Conservation (phyloP, 2,329 filamentous ascomycete species). For the Nothomitra cinnamomea region DNA sequence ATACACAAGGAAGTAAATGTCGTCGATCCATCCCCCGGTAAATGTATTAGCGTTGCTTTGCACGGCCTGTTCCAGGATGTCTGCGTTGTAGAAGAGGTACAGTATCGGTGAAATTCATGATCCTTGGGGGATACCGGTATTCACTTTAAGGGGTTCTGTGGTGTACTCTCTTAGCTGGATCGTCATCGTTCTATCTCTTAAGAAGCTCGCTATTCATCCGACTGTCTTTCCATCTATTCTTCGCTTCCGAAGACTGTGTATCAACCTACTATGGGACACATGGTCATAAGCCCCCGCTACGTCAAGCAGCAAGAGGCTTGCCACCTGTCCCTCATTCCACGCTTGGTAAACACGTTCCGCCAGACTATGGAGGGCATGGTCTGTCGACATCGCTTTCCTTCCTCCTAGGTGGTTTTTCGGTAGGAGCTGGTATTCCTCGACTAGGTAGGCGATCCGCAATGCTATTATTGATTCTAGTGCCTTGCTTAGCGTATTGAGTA, state of each 20-base stretch:
- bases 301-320: not conserved
- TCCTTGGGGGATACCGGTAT: constrained; percentile 13
- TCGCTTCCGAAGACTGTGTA: not conserved
- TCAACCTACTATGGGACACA: not conserved
- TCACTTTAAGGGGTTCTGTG: constrained; percentile 1
- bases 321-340: not conserved
- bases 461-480: constrained; percentile 12
- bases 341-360: not conserved
- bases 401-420: not conserved
- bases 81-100: constrained; percentile 16
- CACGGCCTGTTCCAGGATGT: not conserved
- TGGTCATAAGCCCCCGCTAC: not conserved
- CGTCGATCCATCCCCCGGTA: not conserved
- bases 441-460: not conserved
- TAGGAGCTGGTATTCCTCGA: not conserved
- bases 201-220: too few relatives aligned
- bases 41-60: not conserved
- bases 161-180: constrained; percentile 9
- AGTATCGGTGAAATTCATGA: constrained; percentile 15
- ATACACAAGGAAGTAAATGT: too few relatives aligned
- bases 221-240: constrained; percentile 10
- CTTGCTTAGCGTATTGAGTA: constrained; percentile 8
- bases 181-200: constrained; percentile 8
- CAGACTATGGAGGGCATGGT: not conserved
- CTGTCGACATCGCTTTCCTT: not conserved